Percentiles rank a stretch among this genome's conserved stretches.
These are phyloP conservation scores for Xylaria sp. DNA, from an alignment of 2,329 filamentous ascomycete species.

Conservation along the genomic window DNA sequence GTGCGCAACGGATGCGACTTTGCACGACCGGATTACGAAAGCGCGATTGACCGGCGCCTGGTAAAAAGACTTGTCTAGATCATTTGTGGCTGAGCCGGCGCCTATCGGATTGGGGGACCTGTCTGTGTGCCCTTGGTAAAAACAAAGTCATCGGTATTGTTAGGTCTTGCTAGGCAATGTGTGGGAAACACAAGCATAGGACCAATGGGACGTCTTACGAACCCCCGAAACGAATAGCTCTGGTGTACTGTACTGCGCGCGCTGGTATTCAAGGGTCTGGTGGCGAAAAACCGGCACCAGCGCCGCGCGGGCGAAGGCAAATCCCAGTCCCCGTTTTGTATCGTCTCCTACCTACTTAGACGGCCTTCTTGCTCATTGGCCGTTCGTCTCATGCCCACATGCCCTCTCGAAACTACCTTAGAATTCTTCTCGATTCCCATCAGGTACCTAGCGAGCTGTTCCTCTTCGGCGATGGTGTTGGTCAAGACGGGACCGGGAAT, in stretches of 20 bases:
- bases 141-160: slow-evolving; percentile 26
- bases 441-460: slow-evolving; percentile 26
- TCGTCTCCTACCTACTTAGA: slow-evolving; percentile 38
- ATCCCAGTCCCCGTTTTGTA: slow-evolving; percentile 46
- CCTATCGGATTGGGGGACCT: slow-evolving; percentile 33
- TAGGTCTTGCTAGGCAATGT: slow-evolving; percentile 30
- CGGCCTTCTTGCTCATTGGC: slow-evolving; percentile 42
- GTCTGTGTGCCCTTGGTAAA: slow-evolving; percentile 31
- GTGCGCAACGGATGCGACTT: slow-evolving; percentile 23
- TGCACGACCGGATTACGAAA: slow-evolving; percentile 31
- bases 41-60: slow-evolving; percentile 38
- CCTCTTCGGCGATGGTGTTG: slow-evolving; percentile 36
- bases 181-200: slow-evolving; percentile 31
- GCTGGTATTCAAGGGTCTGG: slow-evolving; percentile 44
- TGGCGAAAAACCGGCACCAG: slow-evolving; percentile 44
- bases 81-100: slow-evolving; percentile 47
- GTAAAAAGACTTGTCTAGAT: slow-evolving; percentile 45
- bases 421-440: slow-evolving; percentile 36
- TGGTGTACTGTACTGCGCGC: slow-evolving; percentile 25
- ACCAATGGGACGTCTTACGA: slow-evolving; percentile 43
- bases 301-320: slow-evolving; percentile 43
- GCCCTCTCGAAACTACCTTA: slow-evolving; percentile 41
- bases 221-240: slow-evolving; percentile 43
- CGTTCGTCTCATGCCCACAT: slow-evolving; percentile 30
- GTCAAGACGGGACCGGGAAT: slow-evolving; percentile 30